Conservation (phyloP, 768 basidiomycete genomes). For the Crepidotus variabilis region DNA sequence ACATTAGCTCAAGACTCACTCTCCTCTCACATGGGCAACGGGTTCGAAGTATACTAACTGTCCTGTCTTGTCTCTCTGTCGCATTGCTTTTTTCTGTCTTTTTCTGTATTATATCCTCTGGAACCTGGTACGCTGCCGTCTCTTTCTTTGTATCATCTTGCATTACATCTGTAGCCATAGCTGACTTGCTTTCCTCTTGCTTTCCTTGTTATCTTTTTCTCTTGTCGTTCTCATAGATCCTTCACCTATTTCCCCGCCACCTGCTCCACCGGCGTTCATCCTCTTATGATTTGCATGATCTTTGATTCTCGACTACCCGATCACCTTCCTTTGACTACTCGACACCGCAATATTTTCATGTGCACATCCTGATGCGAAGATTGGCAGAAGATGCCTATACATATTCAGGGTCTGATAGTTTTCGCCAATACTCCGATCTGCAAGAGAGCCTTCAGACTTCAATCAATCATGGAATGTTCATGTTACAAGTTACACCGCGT, state of each 20-base stretch:
- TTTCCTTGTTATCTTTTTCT: conserved; percentile 7
- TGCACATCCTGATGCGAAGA: neutral
- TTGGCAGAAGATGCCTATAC: neutral
- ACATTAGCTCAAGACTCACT: neutral
- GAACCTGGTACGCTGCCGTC: conserved; percentile 9
- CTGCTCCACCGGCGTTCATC: neutral
- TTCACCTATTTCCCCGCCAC: neutral
- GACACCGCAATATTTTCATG: neutral
- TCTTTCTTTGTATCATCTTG: conserved; percentile 5
- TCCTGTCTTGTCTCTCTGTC: neutral
- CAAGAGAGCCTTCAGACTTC: too few species aligned
- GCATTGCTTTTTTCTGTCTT: conserved; percentile 7
- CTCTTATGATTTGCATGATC: neutral
- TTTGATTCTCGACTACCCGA: neutral
- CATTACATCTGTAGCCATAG: conserved; percentile 22
- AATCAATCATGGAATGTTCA: too few species aligned
- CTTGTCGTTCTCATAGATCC: neutral
- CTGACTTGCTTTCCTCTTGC: conserved; percentile 14
- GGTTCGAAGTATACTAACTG: neutral
- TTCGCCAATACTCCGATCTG: too few species aligned
- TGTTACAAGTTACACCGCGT: too few species aligned
- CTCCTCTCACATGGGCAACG: neutral
- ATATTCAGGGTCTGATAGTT: too few species aligned
- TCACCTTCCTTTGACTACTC: neutral
- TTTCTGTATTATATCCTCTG: conserved; percentile 6